Evolutionary conservation across 352 stramenopile genomes (phyloP), one percentile per base, ranked within the genome.

Genomic region (Phytophthora quininea): DNA sequence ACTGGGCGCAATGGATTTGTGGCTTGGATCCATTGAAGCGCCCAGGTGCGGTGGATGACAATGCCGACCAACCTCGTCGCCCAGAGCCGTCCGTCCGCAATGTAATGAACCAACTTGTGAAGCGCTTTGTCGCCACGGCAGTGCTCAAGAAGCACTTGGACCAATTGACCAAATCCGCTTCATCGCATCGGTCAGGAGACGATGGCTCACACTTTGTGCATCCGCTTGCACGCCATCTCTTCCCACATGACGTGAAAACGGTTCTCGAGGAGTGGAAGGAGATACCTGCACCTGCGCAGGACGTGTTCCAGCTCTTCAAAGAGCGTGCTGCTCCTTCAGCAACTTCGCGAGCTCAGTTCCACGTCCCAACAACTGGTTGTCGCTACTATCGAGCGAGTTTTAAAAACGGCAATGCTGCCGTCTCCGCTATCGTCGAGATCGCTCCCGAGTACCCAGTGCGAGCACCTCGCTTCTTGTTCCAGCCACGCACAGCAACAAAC

Each of bases 1-100:
- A 86, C 53, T 94, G 86, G 86, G 71, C 79, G 0, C 84, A 94
- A 37, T 94, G 84, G 84, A 84, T 94, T 35, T 92, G 82, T 33
- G 86, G 86, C 3, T 49, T 94, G 19, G 63, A 82, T 46, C 68
- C 78, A 5, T 47, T 83, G 24, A 78, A 86, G 71, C 83, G 85
- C 3, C 62, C 69, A n/a, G 54, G 69, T 40, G 29, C 30, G 6
- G 58, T 24, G 2, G 11, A 33, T 27, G 51, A 3, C 4, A 35
- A 65, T 14, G 53, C 48, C 24, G 54, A 51, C 14, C 64, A 53
- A 53, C 68, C 55, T 49, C 80, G 67, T 43, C 82, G 82, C 32
- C 77, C 76, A 1, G 84, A 94, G 66, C 82, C 82, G 8, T 94
- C 86, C 0, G 69, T 94, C 4, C 86, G 84, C 35, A 89, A 80